phyloP scores from a whole-genome alignment of 345 rosid species.

The Acer yangbiense region DNA sequence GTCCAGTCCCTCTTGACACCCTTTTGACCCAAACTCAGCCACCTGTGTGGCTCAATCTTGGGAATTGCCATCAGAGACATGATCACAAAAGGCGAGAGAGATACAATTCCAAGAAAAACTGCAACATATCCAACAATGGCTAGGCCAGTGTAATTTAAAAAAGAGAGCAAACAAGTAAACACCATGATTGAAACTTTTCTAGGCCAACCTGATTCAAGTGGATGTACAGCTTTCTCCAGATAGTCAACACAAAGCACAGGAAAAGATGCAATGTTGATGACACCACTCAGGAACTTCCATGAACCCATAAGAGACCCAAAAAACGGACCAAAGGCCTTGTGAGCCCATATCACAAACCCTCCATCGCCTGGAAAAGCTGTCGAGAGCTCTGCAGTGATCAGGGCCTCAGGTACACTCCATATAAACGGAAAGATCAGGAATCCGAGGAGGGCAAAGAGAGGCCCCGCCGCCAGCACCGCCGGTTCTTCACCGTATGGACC shows the following conservation, averaged over 20 bases:
- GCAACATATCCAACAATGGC: constrained; percentile 57
- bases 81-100: constrained; percentile 56
- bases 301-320: constrained; percentile 61
- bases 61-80: constrained; percentile 55
- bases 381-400: constrained; percentile 75
- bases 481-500: constrained; percentile 71
- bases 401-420: constrained; percentile 77
- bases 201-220: constrained; percentile 41
- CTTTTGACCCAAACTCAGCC: constrained; percentile 59
- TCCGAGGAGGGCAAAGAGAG: constrained; percentile 56
- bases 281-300: constrained; percentile 63
- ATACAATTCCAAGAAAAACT: constrained; percentile 45
- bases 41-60: constrained; percentile 47
- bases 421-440: constrained; percentile 67
- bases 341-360: constrained; percentile 71
- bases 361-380: constrained; percentile 71
- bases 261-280: constrained; percentile 55
- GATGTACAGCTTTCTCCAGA: constrained; percentile 39
- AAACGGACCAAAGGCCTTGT: constrained; percentile 58
- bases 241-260: constrained; percentile 56
- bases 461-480: constrained; percentile 62
- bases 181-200: constrained; percentile 36
- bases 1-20: constrained; percentile 64
- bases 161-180: constrained; percentile 43
- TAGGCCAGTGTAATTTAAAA: constrained; percentile 55